Percentiles rank a stretch among this genome's conserved stretches.
phyloP scores from a whole-genome alignment of 1,284 basidiomycete genomes.

The Trichosporon ovoides region DNA sequence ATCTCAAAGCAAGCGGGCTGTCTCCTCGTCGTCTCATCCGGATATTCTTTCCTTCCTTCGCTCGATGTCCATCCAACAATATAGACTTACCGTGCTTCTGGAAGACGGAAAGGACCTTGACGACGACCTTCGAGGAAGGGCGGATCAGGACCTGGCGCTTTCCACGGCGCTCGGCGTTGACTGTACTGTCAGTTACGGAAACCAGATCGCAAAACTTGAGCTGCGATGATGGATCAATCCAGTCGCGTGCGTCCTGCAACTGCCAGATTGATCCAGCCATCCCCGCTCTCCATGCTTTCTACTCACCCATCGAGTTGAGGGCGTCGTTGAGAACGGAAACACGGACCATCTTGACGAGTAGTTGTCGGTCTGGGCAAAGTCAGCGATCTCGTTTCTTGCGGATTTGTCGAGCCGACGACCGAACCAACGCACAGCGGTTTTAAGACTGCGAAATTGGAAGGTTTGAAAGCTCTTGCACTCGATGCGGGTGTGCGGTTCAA shows the following conservation, averaged over 20 bases:
- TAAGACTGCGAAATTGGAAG: constrained; percentile 6
- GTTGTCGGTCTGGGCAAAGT: not conserved
- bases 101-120: constrained; percentile 95
- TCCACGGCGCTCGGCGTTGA: constrained; percentile 96
- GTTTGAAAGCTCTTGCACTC: constrained; percentile 45
- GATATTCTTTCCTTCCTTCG: not conserved
- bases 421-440: constrained; percentile 6
- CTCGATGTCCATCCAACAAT: not conserved
- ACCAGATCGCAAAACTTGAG: not conserved
- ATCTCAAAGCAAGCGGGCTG: not conserved
- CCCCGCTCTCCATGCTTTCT: not conserved
- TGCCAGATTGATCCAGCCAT: too few relatives aligned
- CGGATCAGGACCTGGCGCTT: constrained; percentile 96
- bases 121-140: constrained; percentile 90
- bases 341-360: constrained; percentile 46
- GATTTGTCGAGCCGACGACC: not conserved
- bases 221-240: too few relatives aligned
- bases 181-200: constrained; percentile 41
- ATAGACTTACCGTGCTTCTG: constrained; percentile 82
- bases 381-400: not conserved
- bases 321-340: constrained; percentile 55
- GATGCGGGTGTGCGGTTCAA: constrained; percentile 44
- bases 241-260: not conserved
- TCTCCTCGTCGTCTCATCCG: not conserved
- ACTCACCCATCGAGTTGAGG: constrained; percentile 64